Conservation (phyloP, 176 grass and related monocot genomes). For the Phragmites australis region DNA sequence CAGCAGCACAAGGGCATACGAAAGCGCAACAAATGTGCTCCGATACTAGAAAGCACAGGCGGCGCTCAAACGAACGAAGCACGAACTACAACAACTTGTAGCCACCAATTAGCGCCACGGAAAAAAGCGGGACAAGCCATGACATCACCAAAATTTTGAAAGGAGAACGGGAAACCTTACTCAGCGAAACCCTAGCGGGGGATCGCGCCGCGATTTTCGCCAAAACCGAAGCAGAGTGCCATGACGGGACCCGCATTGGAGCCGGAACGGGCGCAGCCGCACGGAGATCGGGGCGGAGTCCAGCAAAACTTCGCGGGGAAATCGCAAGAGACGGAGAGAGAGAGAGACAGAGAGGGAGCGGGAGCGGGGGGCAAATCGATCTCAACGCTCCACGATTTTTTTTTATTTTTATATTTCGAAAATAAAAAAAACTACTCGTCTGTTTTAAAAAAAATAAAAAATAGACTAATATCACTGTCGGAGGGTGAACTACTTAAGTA, state of each 20-base stretch:
- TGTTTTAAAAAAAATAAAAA: no score
- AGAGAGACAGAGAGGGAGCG: neutral
- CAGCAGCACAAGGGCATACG: neutral
- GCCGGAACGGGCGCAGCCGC: neutral
- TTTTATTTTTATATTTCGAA: no score
- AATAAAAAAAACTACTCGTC: no score
- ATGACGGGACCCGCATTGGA: neutral
- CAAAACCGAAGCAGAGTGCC: neutral
- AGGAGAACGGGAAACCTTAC: neutral
- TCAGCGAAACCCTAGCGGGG: slow-evolving; percentile 30
- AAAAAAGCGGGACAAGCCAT: neutral
- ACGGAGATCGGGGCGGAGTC: neutral
- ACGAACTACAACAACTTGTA: neutral
- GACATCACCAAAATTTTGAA: neutral
- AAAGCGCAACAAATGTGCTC: neutral
- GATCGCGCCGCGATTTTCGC: neutral
- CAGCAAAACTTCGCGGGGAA: neutral
- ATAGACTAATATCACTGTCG: no score
- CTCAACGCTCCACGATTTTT: no score
- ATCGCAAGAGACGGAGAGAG: neutral
- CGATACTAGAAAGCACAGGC: neutral
- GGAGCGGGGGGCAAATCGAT: no score
- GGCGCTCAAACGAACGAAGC: neutral
- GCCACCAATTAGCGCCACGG: neutral
- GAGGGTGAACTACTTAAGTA: no score